Evolutionary conservation across 106 monocot species (phyloP), one percentile per base, ranked within the genome.

Genomic region (Apostasia ramifera): DNA sequence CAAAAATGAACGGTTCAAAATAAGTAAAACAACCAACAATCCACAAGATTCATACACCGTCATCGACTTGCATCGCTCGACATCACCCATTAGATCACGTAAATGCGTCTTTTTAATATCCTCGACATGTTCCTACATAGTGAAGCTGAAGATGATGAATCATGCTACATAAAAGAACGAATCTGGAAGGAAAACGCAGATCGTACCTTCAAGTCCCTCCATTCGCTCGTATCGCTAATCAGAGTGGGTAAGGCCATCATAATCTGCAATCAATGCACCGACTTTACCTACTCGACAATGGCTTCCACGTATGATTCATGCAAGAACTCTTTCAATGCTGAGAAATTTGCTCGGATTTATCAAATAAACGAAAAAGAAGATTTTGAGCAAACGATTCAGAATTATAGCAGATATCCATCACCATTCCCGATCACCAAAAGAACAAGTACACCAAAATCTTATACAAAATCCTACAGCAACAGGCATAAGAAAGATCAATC

Each of bases 21-120:
- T 46, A 5, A 39, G 1, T 40, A 55, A 6, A 9, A 5, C 11
- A 40, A 6, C 3, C 8, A 63, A 71, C 39, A n/a, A 49, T 47
- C 49, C 10, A 67, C 3, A 9, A 61, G 8, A 3, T n/a, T 37
- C 88, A 73, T 91, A 95, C 95, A 80, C 81, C 63, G 77, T 95
- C 88, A 95, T 91, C 37, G 86, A 88, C 84, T 88, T 83, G 91
- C 91, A 95, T 5, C 95, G 88, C 40, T 88, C 86, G 8, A 64
- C 73, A 62, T 95, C 88, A 8, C 49, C 66, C 95, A 91, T 76
- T 67, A 91, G 75, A 76, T 95, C 81, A 9, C 88, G 83, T 60
- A 95, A 76, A 58, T 95, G 95, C 12, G 81, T 91, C 62, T 66
- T 81, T 55, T 95, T 81, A 26, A 95, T 80, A n/a, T 80, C 83